A percentile compares a stretch with the other conserved stretches of the same genome.
Conservation (phyloP, 2,329 filamentous ascomycete species). For the Raffaelea deltoideospora region DNA sequence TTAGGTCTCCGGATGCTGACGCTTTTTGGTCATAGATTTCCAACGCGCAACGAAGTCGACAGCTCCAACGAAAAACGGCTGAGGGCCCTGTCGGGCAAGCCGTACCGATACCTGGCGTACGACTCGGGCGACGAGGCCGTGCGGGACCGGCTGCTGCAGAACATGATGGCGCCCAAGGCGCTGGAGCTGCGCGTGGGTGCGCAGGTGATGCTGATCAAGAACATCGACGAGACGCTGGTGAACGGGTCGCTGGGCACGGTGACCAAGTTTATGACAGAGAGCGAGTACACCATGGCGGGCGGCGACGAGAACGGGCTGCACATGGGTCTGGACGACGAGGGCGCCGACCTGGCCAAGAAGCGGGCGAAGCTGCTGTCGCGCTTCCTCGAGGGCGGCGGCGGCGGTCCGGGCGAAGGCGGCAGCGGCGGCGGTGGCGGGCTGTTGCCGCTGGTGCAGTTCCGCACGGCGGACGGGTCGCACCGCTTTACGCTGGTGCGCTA, state of each 20-base stretch:
- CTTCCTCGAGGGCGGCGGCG: slow-evolving; percentile 19
- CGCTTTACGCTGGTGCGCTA: slow-evolving; percentile 67
- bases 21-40: slow-evolving; percentile 51
- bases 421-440: slow-evolving; percentile 28
- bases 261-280: slow-evolving; percentile 52
- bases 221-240: slow-evolving; percentile 83
- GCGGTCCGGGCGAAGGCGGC: slow-evolving; percentile 15
- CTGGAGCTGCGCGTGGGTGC: slow-evolving; percentile 80
- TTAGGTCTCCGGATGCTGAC: slow-evolving; percentile 10
- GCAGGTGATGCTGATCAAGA: slow-evolving; percentile 99
- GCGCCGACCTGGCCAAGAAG: slow-evolving; percentile 30
- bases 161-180: slow-evolving; percentile 80
- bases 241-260: slow-evolving; percentile 90
- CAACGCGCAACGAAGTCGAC: slow-evolving; percentile 81
- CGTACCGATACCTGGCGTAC: slow-evolving; percentile 52
- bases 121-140: slow-evolving; percentile 61
- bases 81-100: slow-evolving; percentile 51
- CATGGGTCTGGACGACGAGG: slow-evolving; percentile 16
- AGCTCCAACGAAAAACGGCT: slow-evolving; percentile 67
- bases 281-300: slow-evolving; percentile 17
- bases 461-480: slow-evolving; percentile 59
- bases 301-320: not conserved
- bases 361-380: slow-evolving; percentile 38
- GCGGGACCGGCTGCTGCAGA: slow-evolving; percentile 64
- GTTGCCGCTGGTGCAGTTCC: slow-evolving; percentile 77